Percentiles rank a stretch among this genome's conserved stretches.
These are phyloP conservation scores for Tricholoma flavovirens DNA, from an alignment of 768 basidiomycete genomes.

Conservation along the genomic window DNA sequence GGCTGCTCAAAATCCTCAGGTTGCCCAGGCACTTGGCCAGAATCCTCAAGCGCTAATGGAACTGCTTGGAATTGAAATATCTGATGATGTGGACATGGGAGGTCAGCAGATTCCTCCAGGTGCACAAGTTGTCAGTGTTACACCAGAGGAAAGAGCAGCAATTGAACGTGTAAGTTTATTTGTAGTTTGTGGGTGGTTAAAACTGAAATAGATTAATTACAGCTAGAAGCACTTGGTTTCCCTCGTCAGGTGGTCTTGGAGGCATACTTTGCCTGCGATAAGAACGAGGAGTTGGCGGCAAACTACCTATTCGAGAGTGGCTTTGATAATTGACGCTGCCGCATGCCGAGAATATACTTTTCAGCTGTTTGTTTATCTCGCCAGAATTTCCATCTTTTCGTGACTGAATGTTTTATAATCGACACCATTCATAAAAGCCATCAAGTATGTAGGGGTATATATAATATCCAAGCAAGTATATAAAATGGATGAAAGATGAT, in stretches of 20 bases:
- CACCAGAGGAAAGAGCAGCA: slow-evolving; percentile 81
- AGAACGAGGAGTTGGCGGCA: slow-evolving; percentile 94
- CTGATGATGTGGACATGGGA: slow-evolving; percentile 28
- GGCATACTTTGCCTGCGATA: slow-evolving; percentile 93
- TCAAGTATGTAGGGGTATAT: background rate
- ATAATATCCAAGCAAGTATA: background rate
- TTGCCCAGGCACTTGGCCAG: slow-evolving; percentile 60
- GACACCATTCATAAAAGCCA: background rate
- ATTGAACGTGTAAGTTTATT: slow-evolving; percentile 72
- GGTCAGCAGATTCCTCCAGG: slow-evolving; percentile 43
- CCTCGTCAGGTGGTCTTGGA: slow-evolving; percentile 73
- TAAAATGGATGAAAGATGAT: slow-evolving; percentile 1
- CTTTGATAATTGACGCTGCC: slow-evolving; percentile 41
- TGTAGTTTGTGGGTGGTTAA: background rate
- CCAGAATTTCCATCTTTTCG: background rate
- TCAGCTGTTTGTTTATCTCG: background rate
- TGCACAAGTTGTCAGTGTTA: slow-evolving; percentile 67
- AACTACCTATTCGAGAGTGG: slow-evolving; percentile 83
- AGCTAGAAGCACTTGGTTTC: slow-evolving; percentile 90
- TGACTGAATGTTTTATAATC: background rate
- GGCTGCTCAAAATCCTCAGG: slow-evolving; percentile 61
- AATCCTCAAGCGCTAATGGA: slow-evolving; percentile 70
- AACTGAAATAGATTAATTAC: slow-evolving; percentile 1
- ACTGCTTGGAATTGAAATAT: slow-evolving; percentile 47
- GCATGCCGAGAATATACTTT: background rate